These are phyloP conservation scores for Nakazawaea anatomiae DNA, from an alignment of 805 yeast genomes.

Conservation along the genomic window DNA sequence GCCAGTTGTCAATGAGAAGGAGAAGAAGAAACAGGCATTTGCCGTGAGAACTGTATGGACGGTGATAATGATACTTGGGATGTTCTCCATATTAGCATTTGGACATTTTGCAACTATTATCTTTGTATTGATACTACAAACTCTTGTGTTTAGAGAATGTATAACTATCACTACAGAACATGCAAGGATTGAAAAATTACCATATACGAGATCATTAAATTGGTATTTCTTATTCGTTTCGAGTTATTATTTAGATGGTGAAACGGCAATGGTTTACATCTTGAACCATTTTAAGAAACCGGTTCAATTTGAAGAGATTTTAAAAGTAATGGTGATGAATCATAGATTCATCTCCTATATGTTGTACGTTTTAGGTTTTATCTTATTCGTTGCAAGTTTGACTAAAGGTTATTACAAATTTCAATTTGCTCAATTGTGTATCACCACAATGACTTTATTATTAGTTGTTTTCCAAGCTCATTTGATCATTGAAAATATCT, in stretches of 20 bases:
- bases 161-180: conserved; percentile 73
- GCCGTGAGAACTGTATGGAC: conserved; percentile 91
- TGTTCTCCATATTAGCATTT: conserved; percentile 63
- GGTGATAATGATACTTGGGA: conserved; percentile 76
- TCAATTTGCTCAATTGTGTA: conserved; percentile 91
- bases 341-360: conserved; percentile 83
- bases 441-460: conserved; percentile 89
- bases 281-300: conserved; percentile 15
- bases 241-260: conserved; percentile 85
- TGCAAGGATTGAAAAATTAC: conserved; percentile 78
- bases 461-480: conserved; percentile 93
- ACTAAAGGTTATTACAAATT: conserved; percentile 85
- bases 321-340: conserved; percentile 32
- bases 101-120: conserved; percentile 83
- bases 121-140: conserved; percentile 67
- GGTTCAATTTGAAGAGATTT: neutral
- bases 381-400: conserved; percentile 82
- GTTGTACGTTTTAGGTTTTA: conserved; percentile 80
- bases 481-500: conserved; percentile 81
- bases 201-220: conserved; percentile 75
- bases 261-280: conserved; percentile 67
- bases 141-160: conserved; percentile 85
- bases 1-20: conserved; percentile 32
- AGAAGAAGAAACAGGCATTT: conserved; percentile 76
- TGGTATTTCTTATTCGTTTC: conserved; percentile 93